Evolutionary conservation across 2,329 filamentous ascomycete genomes (phyloP).

Genomic region (Aspergillus floridensis): DNA sequence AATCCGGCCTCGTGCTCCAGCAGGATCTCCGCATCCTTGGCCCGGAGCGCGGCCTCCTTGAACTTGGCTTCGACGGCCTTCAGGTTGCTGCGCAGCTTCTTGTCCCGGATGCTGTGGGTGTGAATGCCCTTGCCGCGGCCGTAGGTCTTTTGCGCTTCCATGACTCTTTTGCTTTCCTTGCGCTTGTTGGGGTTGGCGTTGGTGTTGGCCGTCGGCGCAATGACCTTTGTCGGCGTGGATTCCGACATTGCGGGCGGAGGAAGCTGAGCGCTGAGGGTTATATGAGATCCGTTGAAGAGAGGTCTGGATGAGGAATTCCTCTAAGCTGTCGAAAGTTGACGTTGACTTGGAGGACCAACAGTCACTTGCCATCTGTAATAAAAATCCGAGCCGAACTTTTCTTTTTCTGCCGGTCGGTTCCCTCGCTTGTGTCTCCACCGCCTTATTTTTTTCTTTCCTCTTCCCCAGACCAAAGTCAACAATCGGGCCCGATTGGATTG

Average conservation of each 20-base stretch:
- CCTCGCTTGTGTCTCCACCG: slow-evolving; percentile 31
- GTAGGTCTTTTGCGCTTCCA: slow-evolving; percentile 69
- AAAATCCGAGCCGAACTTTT: slow-evolving; percentile 7
- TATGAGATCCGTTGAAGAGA: background rate
- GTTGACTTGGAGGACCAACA: background rate
- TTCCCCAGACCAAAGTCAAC: slow-evolving; percentile 14
- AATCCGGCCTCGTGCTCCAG: slow-evolving; percentile 84
- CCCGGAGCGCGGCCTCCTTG: slow-evolving; percentile 73
- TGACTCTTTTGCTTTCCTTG: slow-evolving; percentile 40
- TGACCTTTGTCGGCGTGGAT: slow-evolving; percentile 27
- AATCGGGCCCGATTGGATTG: background rate
- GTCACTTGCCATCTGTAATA: background rate
- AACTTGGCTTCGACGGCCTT: slow-evolving; percentile 78
- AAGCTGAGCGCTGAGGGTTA: background rate
- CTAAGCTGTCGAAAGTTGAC: background rate
- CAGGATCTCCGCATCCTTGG: slow-evolving; percentile 89
- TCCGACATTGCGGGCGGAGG: slow-evolving; percentile 27
- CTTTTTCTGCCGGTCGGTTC: background rate
- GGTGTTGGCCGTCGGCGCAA: slow-evolving; percentile 25
- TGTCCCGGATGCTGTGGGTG: slow-evolving; percentile 74
- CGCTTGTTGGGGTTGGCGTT: slow-evolving; percentile 24
- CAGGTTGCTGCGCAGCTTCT: slow-evolving; percentile 81
- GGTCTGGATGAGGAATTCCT: background rate
- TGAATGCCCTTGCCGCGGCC: slow-evolving; percentile 77
- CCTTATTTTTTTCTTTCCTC: slow-evolving; percentile 33